Conservation (phyloP, 768 basidiomycete genomes). For the Boletus rubescentipes region DNA sequence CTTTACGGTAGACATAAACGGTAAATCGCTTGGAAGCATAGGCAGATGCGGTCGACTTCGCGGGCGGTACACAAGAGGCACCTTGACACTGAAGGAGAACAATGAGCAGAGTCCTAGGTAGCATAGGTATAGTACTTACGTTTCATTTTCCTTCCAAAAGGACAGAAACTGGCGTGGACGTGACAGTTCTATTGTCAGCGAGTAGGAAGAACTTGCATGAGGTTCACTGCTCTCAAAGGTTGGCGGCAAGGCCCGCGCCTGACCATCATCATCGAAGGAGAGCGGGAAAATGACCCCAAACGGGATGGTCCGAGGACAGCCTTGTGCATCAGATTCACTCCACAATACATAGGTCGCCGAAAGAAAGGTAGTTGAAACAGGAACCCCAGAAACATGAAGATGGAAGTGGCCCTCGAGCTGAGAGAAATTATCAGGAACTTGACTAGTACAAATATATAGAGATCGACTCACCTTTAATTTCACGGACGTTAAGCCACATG, state of each 20-base stretch:
- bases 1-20: slow-evolving; percentile 60
- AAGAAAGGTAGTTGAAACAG: slow-evolving; percentile 17
- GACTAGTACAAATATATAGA: not conserved
- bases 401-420: slow-evolving; percentile 28
- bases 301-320: slow-evolving; percentile 37
- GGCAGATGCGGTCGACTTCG: slow-evolving; percentile 56
- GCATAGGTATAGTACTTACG: slow-evolving; percentile 33
- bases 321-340: slow-evolving; percentile 10
- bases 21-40: slow-evolving; percentile 41
- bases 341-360: slow-evolving; percentile 21
- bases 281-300: slow-evolving; percentile 49
- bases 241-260: slow-evolving; percentile 46
- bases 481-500: slow-evolving; percentile 16
- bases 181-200: slow-evolving; percentile 42
- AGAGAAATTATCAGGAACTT: not conserved
- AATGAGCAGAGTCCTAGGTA: not conserved
- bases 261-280: slow-evolving; percentile 40
- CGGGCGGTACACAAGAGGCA: slow-evolving; percentile 54
- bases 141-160: slow-evolving; percentile 46
- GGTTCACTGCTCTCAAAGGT: slow-evolving; percentile 34
- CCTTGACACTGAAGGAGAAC: slow-evolving; percentile 37
- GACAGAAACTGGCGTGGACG: slow-evolving; percentile 40
- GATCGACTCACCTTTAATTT: slow-evolving; percentile 21
- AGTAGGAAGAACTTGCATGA: slow-evolving; percentile 43
- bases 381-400: slow-evolving; percentile 12